Evolutionary conservation across 2,329 filamentous ascomycete species (phyloP), one percentile per base, ranked within the genome.

Genomic region (Neofusicoccum umdonicola): DNA sequence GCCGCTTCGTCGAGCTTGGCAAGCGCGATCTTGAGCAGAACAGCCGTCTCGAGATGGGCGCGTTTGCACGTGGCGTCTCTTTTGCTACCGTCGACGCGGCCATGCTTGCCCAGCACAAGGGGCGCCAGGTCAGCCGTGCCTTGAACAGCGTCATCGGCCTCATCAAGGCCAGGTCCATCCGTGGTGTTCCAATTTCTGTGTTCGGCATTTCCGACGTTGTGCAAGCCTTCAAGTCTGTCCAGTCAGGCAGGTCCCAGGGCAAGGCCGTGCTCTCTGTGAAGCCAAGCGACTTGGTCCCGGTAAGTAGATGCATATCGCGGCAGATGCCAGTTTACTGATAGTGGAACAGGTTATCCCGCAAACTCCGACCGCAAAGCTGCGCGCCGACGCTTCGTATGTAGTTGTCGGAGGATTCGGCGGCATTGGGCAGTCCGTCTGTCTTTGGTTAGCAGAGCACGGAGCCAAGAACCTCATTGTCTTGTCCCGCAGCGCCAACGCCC

Each of bases 331-430:
- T 22, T 22, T 22, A 3, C 34, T 22, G 9, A 37, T 9, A 42
- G 2, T 9, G 3, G 2, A 3, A 12, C 37, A 56, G 52, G 17
- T 9, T 4, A 1, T 34, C 15, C 50, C 31, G 2, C 27, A 31
- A 5, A 17, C 37, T 4, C 50, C 52, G 31, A 19, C 3, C 6
- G 45, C 52, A 8, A 58, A 65, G 58, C 52, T 69, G 7, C 60
- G 35, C 1, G 47, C 51, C 3, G 66, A 73, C 60, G 69, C 69
- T 5, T 69, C 72, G 1, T 75, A 74, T 56, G 37, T 75, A 11
- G 62, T 75, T 2, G 70, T 69, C 22, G 72, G 72, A 27, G 72
- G 71, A 3, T 67, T 69, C 4, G 72, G 73, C 4, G 72, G 72
- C 17, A 63, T 74, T 13, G 72, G 72, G 1, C 69, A 71, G 1